These are phyloP conservation scores for Sporothrix variecibatus DNA, from an alignment of 2,329 filamentous ascomycete genomes.

Conservation along the genomic window DNA sequence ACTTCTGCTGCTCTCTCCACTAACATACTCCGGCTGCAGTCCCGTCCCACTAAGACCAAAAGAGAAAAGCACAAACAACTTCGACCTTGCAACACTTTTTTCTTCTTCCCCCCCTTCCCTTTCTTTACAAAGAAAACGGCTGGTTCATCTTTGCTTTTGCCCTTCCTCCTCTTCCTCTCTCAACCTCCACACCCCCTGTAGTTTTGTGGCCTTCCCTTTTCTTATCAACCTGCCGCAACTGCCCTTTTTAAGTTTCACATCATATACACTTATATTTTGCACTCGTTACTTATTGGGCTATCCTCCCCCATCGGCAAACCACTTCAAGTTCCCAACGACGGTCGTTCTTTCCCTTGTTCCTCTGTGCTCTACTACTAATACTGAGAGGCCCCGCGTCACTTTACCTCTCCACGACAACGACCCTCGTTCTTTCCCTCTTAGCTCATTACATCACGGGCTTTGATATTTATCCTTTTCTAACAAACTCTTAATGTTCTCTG, in stretches of 20 bases:
- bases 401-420: background rate
- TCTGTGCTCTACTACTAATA: background rate
- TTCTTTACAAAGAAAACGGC: background rate
- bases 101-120: background rate
- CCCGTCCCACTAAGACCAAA: background rate
- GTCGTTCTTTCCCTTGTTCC: background rate
- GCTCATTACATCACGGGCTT: background rate
- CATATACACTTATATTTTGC: background rate
- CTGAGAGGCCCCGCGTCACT: background rate
- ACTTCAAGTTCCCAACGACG: background rate
- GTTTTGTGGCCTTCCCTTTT: background rate
- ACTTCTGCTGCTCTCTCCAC: background rate
- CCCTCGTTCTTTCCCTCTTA: background rate
- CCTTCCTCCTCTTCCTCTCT: background rate
- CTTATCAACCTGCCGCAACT: background rate
- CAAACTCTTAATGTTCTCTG: no score
- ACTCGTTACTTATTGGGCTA: background rate
- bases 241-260: background rate
- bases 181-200: background rate
- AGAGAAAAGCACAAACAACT: background rate
- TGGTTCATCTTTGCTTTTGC: background rate
- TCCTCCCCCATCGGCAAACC: background rate
- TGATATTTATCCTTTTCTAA: background rate
- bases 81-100: background rate
- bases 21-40: slow-evolving; percentile 1